Evolutionary conservation across 2,329 filamentous ascomycete genomes (phyloP).

Genomic region (Calonectria fujianensis): DNA sequence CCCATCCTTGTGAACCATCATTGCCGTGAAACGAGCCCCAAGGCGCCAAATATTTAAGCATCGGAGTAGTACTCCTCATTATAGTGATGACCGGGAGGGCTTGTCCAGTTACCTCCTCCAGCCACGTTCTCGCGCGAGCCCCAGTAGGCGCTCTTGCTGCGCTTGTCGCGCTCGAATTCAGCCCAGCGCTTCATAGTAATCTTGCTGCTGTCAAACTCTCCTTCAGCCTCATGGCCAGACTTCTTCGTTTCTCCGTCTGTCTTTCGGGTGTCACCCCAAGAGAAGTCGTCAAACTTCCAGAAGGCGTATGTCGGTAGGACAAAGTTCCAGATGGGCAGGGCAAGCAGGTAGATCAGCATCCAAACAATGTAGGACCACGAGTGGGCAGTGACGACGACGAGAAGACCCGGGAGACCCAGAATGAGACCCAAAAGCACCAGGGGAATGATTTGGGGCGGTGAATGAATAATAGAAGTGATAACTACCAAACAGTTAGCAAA

Average conservation of each 20-base stretch:
- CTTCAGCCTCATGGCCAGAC: conserved; percentile 89
- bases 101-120: conserved; percentile 65
- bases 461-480: conserved; percentile 87
- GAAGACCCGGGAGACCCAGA: conserved; percentile 91
- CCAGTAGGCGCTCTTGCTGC: conserved; percentile 71
- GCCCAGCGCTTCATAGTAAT: conserved; percentile 99
- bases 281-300: conserved; percentile 99
- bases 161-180: conserved; percentile 88
- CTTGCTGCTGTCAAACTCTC: conserved; percentile 98
- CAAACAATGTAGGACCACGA: conserved; percentile 93
- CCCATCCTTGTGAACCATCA: conserved; percentile 48
- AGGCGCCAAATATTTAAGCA: conserved; percentile 58
- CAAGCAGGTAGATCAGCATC: conserved; percentile 97
- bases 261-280: conserved; percentile 98
- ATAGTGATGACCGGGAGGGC: conserved; percentile 66
- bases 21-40: conserved; percentile 42
- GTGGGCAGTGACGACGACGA: conserved; percentile 95
- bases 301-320: conserved; percentile 94
- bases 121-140: conserved; percentile 71
- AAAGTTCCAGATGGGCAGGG: conserved; percentile 98
- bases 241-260: conserved; percentile 93
- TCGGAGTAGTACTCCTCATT: conserved; percentile 75
- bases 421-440: conserved; percentile 92
- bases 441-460: conserved; percentile 89
- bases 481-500: conserved; percentile 69